Evolutionary conservation across 1,139 yeast species (phyloP).

Genomic region (Hyphopichia burtonii): DNA sequence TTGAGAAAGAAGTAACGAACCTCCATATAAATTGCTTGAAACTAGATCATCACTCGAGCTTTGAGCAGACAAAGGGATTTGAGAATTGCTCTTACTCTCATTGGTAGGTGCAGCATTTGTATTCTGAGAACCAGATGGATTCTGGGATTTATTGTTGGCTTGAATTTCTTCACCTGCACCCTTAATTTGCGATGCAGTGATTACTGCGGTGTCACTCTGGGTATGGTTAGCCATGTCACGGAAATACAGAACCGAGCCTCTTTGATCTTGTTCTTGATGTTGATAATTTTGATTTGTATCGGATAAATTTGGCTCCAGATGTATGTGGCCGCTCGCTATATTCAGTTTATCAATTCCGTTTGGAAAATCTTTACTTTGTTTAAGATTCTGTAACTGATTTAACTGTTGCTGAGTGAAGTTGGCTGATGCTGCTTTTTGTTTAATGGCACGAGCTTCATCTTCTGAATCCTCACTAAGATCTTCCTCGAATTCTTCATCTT

Average conservation of each 20-base stretch:
- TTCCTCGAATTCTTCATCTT: conserved; percentile 32
- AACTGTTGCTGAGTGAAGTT: background rate
- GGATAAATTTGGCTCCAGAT: background rate
- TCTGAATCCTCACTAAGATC: conserved; percentile 14
- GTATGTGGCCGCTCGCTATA: too few relatives aligned
- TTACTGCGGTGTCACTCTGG: background rate
- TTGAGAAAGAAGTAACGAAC: conserved; percentile 44
- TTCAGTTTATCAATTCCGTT: too few relatives aligned
- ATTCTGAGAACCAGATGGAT: too few relatives aligned
- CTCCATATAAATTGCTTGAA: conserved; percentile 40
- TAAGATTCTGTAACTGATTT: background rate
- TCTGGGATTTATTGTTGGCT: background rate
- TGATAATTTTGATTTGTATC: background rate
- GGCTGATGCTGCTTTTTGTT: background rate
- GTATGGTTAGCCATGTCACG: background rate
- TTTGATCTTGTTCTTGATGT: background rate
- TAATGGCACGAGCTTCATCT: conserved; percentile 5
- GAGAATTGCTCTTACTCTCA: background rate
- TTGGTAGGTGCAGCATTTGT: background rate
- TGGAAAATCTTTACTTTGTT: too few relatives aligned
- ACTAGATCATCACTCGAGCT: conserved; percentile 32
- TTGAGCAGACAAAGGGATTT: conserved; percentile 8
- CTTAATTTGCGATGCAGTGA: background rate
- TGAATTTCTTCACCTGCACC: background rate
- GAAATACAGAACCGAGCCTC: background rate